A percentile compares a stretch with the other conserved stretches of the same genome.
Conservation (phyloP, 345 rosid species). For the Clausena lansium region DNA sequence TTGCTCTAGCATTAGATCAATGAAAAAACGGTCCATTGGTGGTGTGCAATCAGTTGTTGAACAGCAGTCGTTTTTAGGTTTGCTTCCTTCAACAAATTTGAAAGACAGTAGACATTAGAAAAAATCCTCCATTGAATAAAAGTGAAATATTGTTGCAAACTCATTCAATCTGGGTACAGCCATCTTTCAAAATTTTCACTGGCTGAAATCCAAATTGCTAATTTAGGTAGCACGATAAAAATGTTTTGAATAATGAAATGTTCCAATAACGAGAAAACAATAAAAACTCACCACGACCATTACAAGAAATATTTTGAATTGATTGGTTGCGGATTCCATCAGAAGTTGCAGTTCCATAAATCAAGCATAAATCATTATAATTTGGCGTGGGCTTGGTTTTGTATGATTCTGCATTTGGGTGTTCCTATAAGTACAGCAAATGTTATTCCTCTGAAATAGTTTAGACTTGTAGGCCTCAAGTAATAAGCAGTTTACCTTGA, state of each 20-base stretch:
- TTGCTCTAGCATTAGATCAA: conserved; percentile 48
- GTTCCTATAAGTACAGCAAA: conserved; percentile 33
- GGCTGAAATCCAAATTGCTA: neutral
- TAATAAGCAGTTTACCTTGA: conserved; percentile 29
- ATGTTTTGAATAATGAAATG: neutral
- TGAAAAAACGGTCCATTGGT: conserved; percentile 49
- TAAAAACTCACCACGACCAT: conserved; percentile 27
- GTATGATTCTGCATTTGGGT: conserved; percentile 33
- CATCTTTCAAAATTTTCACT: neutral
- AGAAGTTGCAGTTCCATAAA: conserved; percentile 36
- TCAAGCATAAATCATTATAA: conserved; percentile 44
- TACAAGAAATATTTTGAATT: conserved; percentile 22
- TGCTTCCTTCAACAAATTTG: conserved; percentile 30
- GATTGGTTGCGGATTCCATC: conserved; percentile 20
- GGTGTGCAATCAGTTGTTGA: conserved; percentile 41
- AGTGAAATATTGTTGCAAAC: conserved; percentile 1
- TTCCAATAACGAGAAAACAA: neutral
- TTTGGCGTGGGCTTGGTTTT: conserved; percentile 23
- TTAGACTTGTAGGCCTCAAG: neutral
- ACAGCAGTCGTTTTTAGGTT: conserved; percentile 18
- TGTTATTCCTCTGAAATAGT: conserved; percentile 16
- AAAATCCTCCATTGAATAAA: neutral
- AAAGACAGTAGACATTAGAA: neutral
- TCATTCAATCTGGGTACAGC: neutral
- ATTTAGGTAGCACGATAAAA: neutral